Evolutionary conservation across 331 rosid genomes (phyloP).

Genomic region (Spiraea crenata): DNA sequence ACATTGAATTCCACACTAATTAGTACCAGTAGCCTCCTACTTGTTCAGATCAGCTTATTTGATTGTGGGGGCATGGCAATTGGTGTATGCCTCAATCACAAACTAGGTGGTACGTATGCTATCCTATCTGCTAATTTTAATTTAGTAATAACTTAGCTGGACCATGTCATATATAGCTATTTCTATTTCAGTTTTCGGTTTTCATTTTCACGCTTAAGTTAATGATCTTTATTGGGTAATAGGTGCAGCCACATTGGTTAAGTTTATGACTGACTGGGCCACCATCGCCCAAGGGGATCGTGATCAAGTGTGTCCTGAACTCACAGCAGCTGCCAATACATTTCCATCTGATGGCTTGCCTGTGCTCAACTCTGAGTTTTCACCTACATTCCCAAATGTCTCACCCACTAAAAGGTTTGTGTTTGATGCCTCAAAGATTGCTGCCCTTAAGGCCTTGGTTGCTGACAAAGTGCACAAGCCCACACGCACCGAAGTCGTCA

Average conservation of each 20-base stretch:
- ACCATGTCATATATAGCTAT: too few species aligned
- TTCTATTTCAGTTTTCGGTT: too few species aligned
- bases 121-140: too few species aligned
- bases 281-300: neutral
- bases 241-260: neutral
- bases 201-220: too few species aligned
- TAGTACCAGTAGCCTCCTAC: neutral
- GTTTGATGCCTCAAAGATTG: constrained; percentile 7
- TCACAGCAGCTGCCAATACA: neutral
- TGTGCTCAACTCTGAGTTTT: neutral
- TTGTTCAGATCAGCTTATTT: constrained; percentile 16
- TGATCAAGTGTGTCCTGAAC: neutral
- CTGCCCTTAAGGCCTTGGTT: neutral
- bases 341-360: constrained; percentile 9
- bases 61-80: constrained; percentile 27
- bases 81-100: constrained; percentile 18
- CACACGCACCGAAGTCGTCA: constrained; percentile 10
- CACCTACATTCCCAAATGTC: neutral
- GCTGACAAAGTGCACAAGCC: neutral
- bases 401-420: constrained; percentile 13
- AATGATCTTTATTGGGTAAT: too few species aligned
- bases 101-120: constrained; percentile 13
- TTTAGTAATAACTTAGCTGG: too few species aligned
- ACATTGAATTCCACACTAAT: neutral
- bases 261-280: constrained; percentile 26